Conservation (phyloP, 164 flowering plant species). For the Hamamelis virginiana region DNA sequence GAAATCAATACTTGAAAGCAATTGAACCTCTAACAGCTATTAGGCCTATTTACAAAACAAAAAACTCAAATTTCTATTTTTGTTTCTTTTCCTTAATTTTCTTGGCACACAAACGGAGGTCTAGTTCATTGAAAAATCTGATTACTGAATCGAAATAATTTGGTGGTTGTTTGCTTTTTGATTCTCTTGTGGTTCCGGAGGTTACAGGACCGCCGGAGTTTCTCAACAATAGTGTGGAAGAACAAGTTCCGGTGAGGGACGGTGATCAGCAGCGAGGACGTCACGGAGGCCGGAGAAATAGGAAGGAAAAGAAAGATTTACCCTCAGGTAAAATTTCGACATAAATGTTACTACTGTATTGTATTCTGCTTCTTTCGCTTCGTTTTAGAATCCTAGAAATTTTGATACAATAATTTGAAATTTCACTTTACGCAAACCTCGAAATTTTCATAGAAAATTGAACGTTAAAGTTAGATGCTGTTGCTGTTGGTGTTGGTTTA, state of each 20-base stretch:
- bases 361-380: too few relatives aligned
- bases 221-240: slow-evolving; percentile 62
- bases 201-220: slow-evolving; percentile 86
- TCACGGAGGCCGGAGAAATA: slow-evolving; percentile 38
- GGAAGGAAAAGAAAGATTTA: slow-evolving; percentile 60
- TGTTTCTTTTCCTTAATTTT: neutral
- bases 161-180: neutral
- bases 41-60: neutral
- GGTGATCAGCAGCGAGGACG: slow-evolving; percentile 32
- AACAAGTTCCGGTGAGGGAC: slow-evolving; percentile 25
- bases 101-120: neutral
- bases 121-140: neutral
- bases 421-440: too few relatives aligned
- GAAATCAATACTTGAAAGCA: neutral
- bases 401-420: too few relatives aligned
- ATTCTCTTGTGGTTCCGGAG: slow-evolving; percentile 40
- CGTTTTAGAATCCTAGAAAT: too few relatives aligned
- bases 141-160: neutral
- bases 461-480: too few relatives aligned
- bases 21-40: neutral
- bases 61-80: neutral
- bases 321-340: slow-evolving; percentile 56
- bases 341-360: too few relatives aligned
- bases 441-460: too few relatives aligned
- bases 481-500: too few relatives aligned